Percentiles rank a stretch among this genome's conserved stretches.
Evolutionary conservation across 805 yeast species (phyloP).

Genomic region (Diddensiella transvaalensis): DNA sequence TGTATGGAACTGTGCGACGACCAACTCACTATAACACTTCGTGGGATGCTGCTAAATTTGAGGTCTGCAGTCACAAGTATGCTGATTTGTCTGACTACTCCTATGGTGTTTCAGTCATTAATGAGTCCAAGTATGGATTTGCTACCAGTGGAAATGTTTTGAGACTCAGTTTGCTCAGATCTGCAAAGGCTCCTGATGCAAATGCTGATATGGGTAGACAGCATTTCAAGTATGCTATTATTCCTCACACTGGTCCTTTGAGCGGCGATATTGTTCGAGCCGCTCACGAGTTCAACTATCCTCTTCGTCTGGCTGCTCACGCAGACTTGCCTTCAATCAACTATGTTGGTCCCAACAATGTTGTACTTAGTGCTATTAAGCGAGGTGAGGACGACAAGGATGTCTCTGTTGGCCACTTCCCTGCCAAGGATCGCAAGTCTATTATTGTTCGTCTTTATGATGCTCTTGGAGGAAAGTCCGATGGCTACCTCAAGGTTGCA

Average conservation of each 20-base stretch:
- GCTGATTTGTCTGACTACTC: conserved; percentile 71
- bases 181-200: conserved; percentile 83
- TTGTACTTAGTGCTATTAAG: conserved; percentile 71
- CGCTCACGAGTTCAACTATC: conserved; percentile 64
- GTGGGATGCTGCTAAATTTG: conserved; percentile 86
- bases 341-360: conserved; percentile 49
- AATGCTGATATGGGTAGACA: conserved; percentile 82
- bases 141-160: conserved; percentile 75
- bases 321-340: conserved; percentile 24
- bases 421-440: conserved; percentile 43
- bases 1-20: conserved; percentile 74
- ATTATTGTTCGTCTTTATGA: conserved; percentile 76
- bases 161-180: conserved; percentile 69
- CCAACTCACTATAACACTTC: conserved; percentile 82
- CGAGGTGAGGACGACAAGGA: conserved; percentile 78
- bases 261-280: conserved; percentile 56
- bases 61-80: conserved; percentile 80
- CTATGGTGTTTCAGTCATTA: conserved; percentile 75
- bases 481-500: conserved; percentile 46
- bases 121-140: conserved; percentile 76
- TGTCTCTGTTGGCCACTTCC: conserved; percentile 33
- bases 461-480: conserved; percentile 72
- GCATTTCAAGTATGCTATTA: conserved; percentile 64
- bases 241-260: conserved; percentile 63
- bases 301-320: conserved; percentile 20